phyloP scores from a whole-genome alignment of 352 stramenopile species.

The Phytophthora aleatoria region DNA sequence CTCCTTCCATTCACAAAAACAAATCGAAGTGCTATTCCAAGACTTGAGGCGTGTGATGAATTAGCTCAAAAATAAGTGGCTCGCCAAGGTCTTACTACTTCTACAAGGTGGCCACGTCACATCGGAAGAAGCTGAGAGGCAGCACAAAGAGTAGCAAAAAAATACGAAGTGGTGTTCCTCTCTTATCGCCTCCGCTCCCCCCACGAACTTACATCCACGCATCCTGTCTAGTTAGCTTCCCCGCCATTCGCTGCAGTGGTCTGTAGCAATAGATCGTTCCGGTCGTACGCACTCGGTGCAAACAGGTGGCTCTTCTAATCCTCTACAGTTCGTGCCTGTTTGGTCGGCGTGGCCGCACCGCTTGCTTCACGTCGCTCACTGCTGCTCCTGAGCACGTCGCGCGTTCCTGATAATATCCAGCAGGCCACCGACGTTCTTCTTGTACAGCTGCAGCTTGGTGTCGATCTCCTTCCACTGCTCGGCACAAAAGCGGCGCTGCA shows the following conservation, averaged over 20 bases:
- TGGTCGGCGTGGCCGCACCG: slow-evolving; percentile 3
- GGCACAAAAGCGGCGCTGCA: slow-evolving; percentile 84
- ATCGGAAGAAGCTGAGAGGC: too few relatives aligned
- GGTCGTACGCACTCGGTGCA: background rate
- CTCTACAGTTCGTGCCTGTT: background rate
- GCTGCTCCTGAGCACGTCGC: slow-evolving; percentile 66
- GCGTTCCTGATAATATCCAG: slow-evolving; percentile 85
- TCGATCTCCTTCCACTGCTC: slow-evolving; percentile 92
- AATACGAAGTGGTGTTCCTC: slow-evolving; percentile 21
- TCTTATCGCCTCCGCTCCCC: slow-evolving; percentile 1
- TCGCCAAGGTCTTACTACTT: background rate
- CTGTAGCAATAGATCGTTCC: slow-evolving; percentile 2
- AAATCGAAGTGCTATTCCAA: slow-evolving; percentile 10
- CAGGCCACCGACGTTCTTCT: slow-evolving; percentile 92
- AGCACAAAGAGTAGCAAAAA: slow-evolving; percentile 1
- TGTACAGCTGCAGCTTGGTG: slow-evolving; percentile 90
- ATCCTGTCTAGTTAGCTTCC: slow-evolving; percentile 11
- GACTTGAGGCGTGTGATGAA: background rate
- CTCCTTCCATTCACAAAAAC: slow-evolving; percentile 5
- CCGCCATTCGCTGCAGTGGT: background rate
- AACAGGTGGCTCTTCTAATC: background rate
- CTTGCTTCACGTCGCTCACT: slow-evolving; percentile 40
- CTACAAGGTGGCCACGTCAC: too few relatives aligned
- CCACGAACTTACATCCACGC: slow-evolving; percentile 18
- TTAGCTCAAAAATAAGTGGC: background rate